Evolutionary conservation across 2,329 filamentous ascomycete genomes (phyloP).

Genomic region (Arthrinium puccinioides): DNA sequence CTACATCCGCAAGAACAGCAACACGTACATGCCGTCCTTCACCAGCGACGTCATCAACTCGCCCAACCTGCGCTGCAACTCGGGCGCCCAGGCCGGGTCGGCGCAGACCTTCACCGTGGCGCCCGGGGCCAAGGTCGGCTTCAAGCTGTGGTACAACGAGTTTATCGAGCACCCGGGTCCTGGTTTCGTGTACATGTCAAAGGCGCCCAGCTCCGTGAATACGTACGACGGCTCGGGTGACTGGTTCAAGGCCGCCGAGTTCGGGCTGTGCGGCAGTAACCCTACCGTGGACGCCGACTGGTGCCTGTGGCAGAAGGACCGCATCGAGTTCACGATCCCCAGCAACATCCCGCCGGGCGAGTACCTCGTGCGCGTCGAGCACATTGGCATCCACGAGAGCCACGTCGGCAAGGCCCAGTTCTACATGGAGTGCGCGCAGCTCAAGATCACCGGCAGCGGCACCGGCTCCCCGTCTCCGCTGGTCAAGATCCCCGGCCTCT

Average conservation of each 20-base stretch:
- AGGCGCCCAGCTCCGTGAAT: constrained; percentile 18
- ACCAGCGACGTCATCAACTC: constrained; percentile 24
- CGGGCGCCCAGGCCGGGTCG: constrained; percentile 25
- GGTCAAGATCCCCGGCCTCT: constrained; percentile 33
- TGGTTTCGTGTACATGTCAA: constrained; percentile 33
- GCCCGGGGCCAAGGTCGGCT: constrained; percentile 39
- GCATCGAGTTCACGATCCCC: constrained; percentile 23
- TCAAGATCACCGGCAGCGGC: constrained; percentile 31
- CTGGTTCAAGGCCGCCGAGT: constrained; percentile 24
- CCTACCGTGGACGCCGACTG: constrained; percentile 6
- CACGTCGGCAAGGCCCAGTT: constrained; percentile 21
- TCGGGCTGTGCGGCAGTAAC: constrained; percentile 13
- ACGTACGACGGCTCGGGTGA: constrained; percentile 10
- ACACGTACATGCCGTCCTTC: constrained; percentile 30
- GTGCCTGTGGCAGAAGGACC: constrained; percentile 11
- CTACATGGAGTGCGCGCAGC: constrained; percentile 35
- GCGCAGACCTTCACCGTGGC: constrained; percentile 37
- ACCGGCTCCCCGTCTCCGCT: constrained; percentile 26
- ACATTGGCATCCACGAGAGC: constrained; percentile 35
- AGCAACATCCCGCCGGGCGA: constrained; percentile 26
- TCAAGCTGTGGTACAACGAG: constrained; percentile 42
- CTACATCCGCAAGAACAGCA: constrained; percentile 39
- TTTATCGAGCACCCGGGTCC: constrained; percentile 39
- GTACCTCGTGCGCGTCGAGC: constrained; percentile 34
- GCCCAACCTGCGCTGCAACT: constrained; percentile 35